Percentiles rank a stretch among this genome's conserved stretches.
phyloP scores from a whole-genome alignment of 2,329 filamentous ascomycete species.

The Trichoderma hamatum region DNA sequence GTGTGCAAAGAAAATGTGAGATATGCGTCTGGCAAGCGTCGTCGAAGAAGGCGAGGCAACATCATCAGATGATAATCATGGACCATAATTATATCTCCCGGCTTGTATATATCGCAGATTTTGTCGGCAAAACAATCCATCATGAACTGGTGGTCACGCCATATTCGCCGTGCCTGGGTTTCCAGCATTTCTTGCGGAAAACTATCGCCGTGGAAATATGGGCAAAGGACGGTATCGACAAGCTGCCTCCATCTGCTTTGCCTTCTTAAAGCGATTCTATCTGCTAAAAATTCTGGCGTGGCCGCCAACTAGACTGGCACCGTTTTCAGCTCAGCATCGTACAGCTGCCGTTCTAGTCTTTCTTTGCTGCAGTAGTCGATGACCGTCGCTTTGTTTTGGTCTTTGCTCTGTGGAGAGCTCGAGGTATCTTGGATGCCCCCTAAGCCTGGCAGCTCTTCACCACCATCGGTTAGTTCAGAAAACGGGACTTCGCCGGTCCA shows the following conservation, averaged over 20 bases:
- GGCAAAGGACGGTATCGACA: conserved; percentile 90
- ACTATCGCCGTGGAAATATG: conserved; percentile 90
- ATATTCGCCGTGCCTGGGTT: conserved; percentile 76
- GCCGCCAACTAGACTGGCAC: conserved; percentile 88
- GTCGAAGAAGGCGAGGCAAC: conserved; percentile 81
- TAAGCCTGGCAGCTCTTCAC: neutral
- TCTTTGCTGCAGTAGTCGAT: conserved; percentile 54
- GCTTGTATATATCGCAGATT: conserved; percentile 84
- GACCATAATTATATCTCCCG: conserved; percentile 86
- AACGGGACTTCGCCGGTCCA: conserved; percentile 82
- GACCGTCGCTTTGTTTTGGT: conserved; percentile 33
- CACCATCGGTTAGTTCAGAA: neutral
- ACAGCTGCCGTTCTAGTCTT: conserved; percentile 72
- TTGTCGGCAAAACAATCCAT: conserved; percentile 89
- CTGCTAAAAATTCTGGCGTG: conserved; percentile 60
- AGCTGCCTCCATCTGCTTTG: conserved; percentile 86
- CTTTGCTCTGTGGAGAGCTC: no score
- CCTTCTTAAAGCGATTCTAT: conserved; percentile 67
- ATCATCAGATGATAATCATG: conserved; percentile 94
- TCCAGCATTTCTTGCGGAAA: conserved; percentile 85
- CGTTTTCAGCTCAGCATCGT: conserved; percentile 72
- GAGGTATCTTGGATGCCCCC: neutral
- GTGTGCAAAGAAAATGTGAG: conserved; percentile 92
- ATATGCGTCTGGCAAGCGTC: conserved; percentile 82
- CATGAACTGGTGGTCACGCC: conserved; percentile 91